Conservation (phyloP, 2,329 filamentous ascomycete species). For the Exophiala calicioides region DNA sequence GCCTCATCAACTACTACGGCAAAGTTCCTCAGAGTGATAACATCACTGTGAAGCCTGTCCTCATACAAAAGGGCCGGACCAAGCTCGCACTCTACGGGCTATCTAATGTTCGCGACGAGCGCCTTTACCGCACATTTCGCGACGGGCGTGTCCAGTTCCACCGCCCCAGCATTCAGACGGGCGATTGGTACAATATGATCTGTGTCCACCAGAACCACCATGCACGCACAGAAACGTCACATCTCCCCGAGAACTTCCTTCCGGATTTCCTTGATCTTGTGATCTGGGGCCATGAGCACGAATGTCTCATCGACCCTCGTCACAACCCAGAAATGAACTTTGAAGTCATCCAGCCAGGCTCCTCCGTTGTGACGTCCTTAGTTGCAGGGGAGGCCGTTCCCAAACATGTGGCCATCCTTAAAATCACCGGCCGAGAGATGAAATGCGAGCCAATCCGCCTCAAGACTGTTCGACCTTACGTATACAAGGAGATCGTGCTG, state of each 20-base stretch:
- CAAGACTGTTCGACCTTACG: conserved; percentile 86
- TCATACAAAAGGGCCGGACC: conserved; percentile 89
- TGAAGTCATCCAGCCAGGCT: conserved; percentile 95
- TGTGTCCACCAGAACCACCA: conserved; percentile 96
- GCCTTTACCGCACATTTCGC: conserved; percentile 88
- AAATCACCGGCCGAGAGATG: conserved; percentile 79
- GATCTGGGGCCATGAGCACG: conserved; percentile 97
- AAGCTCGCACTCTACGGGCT: conserved; percentile 92
- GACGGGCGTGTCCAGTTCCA: conserved; percentile 95
- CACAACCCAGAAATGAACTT: conserved; percentile 87
- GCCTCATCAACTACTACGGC: conserved; percentile 93
- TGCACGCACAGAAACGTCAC: conserved; percentile 87
- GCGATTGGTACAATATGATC: conserved; percentile 95
- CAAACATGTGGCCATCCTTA: conserved; percentile 88
- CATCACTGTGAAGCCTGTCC: conserved; percentile 84
- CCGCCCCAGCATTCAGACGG: conserved; percentile 73
- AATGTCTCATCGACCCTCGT: conserved; percentile 83
- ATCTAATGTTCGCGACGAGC: conserved; percentile 94
- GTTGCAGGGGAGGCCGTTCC: conserved; percentile 85
- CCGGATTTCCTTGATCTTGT: conserved; percentile 89
- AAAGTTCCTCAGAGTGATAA: conserved; percentile 90
- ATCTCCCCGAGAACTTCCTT: conserved; percentile 88
- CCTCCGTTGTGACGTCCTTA: conserved; percentile 90
- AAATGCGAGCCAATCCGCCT: conserved; percentile 76
- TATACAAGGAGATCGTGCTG: conserved; percentile 79